Base-by-base conservation (phyloP, 2,329 filamentous ascomycete genomes). In the Clarireedia hainanense region DNA sequence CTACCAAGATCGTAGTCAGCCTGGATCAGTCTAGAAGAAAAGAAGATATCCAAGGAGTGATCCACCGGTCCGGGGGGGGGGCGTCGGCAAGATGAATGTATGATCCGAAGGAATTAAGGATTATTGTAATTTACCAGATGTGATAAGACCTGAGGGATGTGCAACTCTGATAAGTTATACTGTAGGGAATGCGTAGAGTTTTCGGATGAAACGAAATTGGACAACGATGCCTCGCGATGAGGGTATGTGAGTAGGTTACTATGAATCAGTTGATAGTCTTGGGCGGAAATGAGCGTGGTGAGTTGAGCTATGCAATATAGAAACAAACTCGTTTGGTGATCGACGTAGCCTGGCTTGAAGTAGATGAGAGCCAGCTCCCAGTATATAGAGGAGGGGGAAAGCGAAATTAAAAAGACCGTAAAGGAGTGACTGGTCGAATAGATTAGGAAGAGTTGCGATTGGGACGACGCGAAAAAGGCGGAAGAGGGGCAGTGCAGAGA, bases 341-440 rank as follows among this genome's bases (percentile, higher is more conserved):
- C 63, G 60, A 61, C 65, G 66, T 61, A 61, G 64, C 63, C 65
- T 63, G 65, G 65, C 70, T 73, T 70, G 67, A 68, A 69, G 71
- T 70, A 70, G 70, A 71, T 77, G 75, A 80, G 77, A 78, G 73
- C 78, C 77, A 78, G 77, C 77, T 80, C 76, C 73, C 74, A 75
- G 75, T 71, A 68, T 75, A 75, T 75, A 75, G 71, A 72, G 69
- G 69, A 71, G 68, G 69, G 67, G 63, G 69, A 70, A 73, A 68
- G 69, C 68, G 70, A 70, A 70, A 71, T 73, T 72, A 71, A 68
- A 72, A 68, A 65, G 60, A 60, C 57, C 63, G 59, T 69, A 75
- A 79, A 77, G 73, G 76, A 80, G 74, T 68, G 77, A 78, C 75
- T 78, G 71, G 71, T 70, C 70, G 70, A 67, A 67, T 66, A 69